Conservation (phyloP, 768 basidiomycete genomes). For the Candolleomyces eurysporus region DNA sequence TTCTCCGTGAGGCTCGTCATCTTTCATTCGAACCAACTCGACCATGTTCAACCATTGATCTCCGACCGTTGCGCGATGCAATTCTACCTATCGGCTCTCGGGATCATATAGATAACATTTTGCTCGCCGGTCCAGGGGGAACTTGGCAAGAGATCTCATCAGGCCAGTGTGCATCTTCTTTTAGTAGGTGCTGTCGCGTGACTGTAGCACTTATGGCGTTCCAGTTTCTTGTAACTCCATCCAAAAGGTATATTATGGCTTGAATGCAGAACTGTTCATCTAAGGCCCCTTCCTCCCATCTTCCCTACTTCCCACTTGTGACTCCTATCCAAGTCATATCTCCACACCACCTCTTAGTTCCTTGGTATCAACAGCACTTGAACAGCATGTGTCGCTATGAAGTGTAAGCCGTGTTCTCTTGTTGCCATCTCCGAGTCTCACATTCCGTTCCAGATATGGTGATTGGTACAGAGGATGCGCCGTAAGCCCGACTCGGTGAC, state of each 20-base stretch:
- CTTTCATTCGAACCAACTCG: neutral
- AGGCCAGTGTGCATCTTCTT: neutral
- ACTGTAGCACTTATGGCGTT: conserved; percentile 9
- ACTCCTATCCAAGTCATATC: too few relatives aligned
- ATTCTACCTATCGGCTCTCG: neutral
- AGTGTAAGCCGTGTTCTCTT: conserved; percentile 38
- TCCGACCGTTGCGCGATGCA: neutral
- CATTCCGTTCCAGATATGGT: conserved; percentile 29
- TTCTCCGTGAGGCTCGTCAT: neutral
- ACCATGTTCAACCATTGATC: neutral
- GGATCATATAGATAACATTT: conserved; percentile 7
- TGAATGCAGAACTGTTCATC: conserved; percentile 10
- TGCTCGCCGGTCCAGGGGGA: conserved; percentile 5
- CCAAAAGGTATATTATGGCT: conserved; percentile 20
- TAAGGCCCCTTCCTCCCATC: conserved; percentile 9
- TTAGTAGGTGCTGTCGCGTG: conserved; percentile 6
- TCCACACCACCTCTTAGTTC: too few relatives aligned
- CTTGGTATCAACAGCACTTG: too few relatives aligned
- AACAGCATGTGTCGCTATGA: conserved; percentile 54
- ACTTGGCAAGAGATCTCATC: too few relatives aligned
- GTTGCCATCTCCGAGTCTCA: conserved; percentile 9
- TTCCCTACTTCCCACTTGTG: too few relatives aligned
- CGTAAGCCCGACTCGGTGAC: conserved; percentile 23
- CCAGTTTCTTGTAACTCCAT: conserved; percentile 6
- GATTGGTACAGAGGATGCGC: conserved; percentile 44